Base-by-base conservation (phyloP, 306 rosid species). In the Trifolium pratense region DNA sequence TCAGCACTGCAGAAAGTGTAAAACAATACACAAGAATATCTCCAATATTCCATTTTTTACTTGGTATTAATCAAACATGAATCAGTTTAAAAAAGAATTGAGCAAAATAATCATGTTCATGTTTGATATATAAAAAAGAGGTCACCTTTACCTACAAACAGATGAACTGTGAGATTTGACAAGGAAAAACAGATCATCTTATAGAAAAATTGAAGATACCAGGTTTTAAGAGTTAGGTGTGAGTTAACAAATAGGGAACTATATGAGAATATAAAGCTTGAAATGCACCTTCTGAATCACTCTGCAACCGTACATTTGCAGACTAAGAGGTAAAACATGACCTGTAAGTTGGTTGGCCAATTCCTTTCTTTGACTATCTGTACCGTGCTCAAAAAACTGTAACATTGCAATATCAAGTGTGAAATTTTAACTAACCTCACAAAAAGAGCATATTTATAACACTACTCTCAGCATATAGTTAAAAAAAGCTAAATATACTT, bases 221-320 rank as follows among this genome's bases (percentile, higher is more conserved):
- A 42, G 21, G 57, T 58, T 71, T 16, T 48, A 56, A 59, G 56
- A 13, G 66, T 56, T 64, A 29, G 31, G 65, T 71, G 65, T 7
- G 53, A 29, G 74, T 59, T 78, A 62, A 36, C 43, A 11, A 31
- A 40, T 60, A 67, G 43, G 73, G 70, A 75, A 66, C 48, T 67
- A 83, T 9, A 58, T 34, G 5, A 70, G 32, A 68, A 36, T 57
- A 66, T 49, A 62, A 63, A 51, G 45, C 68, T 66, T 64, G 63
- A 25, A 66, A 78, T 62, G 81, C 72, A 94, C 99, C 99, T 94
- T 94, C 87, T 94, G 99, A 73, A 94, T 91, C 76, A 91, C 99
- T 80, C 99, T 83, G 89, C 99, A 91, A 57, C 97, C 99, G 82
- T 94, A 94, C 97, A 94, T 94, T 86, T 94, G 97, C 78, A 94